phyloP scores from a whole-genome alignment of 345 rosid species.

The Eucalyptus marginata region DNA sequence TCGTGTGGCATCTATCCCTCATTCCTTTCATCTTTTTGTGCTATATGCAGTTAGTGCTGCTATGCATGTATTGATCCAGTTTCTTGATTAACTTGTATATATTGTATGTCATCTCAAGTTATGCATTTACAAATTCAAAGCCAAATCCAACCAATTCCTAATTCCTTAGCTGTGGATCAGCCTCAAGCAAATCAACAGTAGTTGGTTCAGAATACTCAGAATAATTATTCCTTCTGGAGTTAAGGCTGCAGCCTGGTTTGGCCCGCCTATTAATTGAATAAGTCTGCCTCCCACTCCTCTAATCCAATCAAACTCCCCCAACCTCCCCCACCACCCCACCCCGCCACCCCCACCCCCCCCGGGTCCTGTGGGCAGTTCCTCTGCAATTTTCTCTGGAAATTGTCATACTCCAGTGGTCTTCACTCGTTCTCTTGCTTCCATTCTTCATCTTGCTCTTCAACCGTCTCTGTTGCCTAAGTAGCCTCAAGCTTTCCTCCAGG shows the following conservation, averaged over 20 bases:
- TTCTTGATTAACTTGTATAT: background rate
- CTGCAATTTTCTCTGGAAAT: background rate
- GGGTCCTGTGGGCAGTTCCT: background rate
- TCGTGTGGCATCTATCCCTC: background rate
- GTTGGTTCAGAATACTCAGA: constrained; percentile 53
- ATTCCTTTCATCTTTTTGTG: background rate
- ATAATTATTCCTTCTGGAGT: constrained; percentile 31
- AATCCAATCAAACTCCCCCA: too few relatives aligned
- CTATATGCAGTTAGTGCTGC: background rate
- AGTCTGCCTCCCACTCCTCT: too few relatives aligned
- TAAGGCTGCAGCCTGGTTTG: too few relatives aligned
- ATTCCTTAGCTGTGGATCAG: constrained; percentile 40
- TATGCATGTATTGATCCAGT: background rate
- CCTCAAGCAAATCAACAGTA: constrained; percentile 54
- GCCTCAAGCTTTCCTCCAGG: background rate
- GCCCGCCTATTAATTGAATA: too few relatives aligned
- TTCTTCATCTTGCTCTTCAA: background rate
- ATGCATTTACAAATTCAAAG: constrained; percentile 36
- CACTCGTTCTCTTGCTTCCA: background rate
- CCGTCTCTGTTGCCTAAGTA: background rate
- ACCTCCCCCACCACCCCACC: too few relatives aligned
- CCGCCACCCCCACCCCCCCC: background rate
- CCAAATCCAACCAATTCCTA: constrained; percentile 48
- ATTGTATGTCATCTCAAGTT: constrained; percentile 8
- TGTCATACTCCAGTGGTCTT: background rate